phyloP scores from a whole-genome alignment of 352 stramenopile species.

The Pythium rishiriense region DNA sequence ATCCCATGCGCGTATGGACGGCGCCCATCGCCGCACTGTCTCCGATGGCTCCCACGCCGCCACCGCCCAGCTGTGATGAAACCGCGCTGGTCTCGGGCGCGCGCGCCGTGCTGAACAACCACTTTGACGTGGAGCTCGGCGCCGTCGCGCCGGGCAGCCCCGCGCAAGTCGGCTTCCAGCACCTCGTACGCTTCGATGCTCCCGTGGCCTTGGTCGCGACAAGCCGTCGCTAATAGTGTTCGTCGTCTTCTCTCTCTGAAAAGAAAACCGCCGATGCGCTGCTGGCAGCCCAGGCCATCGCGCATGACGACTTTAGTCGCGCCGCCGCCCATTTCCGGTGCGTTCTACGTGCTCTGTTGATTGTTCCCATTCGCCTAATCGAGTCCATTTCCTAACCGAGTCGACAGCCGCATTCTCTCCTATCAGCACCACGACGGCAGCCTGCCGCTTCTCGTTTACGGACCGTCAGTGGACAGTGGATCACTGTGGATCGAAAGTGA shows the following conservation, averaged over 20 bases:
- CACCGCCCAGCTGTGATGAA: conserved; percentile 42
- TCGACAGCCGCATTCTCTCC: conserved; percentile 50
- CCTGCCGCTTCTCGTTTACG: conserved; percentile 77
- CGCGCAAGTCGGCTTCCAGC: conserved; percentile 68
- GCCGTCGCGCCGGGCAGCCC: conserved; percentile 54
- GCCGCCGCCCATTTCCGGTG: conserved; percentile 65
- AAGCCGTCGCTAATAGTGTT: too few relatives aligned
- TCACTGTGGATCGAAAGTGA: conserved; percentile 60
- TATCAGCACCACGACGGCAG: conserved; percentile 57
- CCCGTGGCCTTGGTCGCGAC: too few relatives aligned
- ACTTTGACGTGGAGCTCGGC: conserved; percentile 72
- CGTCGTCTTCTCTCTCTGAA: neutral
- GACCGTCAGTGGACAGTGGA: conserved; percentile 54
- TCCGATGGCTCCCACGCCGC: neutral
- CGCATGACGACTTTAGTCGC: conserved; percentile 71
- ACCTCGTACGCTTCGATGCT: conserved; percentile 45
- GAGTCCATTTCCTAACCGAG: neutral
- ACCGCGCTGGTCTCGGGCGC: conserved; percentile 47
- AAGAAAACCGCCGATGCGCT: conserved; percentile 80
- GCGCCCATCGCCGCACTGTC: conserved; percentile 2
- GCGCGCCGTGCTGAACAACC: conserved; percentile 34
- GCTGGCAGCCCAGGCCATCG: conserved; percentile 75
- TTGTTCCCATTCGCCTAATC: neutral
- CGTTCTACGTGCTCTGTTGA: neutral
- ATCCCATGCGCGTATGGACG: conserved; percentile 25